Base-by-base conservation (phyloP, 371 early-diverging fungal genomes). In the Mucor velutinosus region DNA sequence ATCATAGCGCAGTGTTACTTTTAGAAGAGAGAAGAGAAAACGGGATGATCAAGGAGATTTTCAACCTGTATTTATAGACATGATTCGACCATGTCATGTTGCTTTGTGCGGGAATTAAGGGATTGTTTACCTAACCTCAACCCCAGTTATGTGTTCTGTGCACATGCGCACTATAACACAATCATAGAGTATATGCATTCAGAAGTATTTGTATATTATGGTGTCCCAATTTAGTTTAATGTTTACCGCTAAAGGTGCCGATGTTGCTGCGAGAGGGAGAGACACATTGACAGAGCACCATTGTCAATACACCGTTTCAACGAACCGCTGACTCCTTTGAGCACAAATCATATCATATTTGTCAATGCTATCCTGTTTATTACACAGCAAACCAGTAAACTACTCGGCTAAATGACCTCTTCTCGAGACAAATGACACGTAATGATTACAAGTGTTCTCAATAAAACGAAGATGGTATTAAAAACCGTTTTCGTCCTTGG, bases 1-100 rank as follows among this genome's bases (percentile, higher is more conserved):
- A 66, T 62, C 73, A 73, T 73, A 14, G n/a, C 7, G 17, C 21
- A 12, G n/a, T 14, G 21, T 1, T 12, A 12, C 12, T 10, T 35
- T 35, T 11, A 35, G 37, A 12, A n/a, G n/a, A n/a, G n/a, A n/a
- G 29, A 60, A 30, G 37, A 41, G 29, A 35, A 25, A 25, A 33
- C 23, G 32, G 30, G n/a, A 29, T 10, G 2, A 45, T 14, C 27
- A 53, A 53, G 53, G 53, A 53, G 15, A 53, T 53, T 53, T 53
- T 53, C 53, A 53, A 8, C 5, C 5, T 27, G 15, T 32, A 57
- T 21, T 57, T 33, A 57, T 29, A 55, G n/a, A 32, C 57, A 8
- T 25, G 17, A n/a, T 32, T 32, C 30, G 30, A 57, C 57, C 57
- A 57, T 32, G 57, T 33, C 57, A 57, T 29, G 33, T 25, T 57